These are phyloP conservation scores for Metarhizium anisopliae DNA, from an alignment of 2,329 filamentous ascomycete species.

Conservation along the genomic window DNA sequence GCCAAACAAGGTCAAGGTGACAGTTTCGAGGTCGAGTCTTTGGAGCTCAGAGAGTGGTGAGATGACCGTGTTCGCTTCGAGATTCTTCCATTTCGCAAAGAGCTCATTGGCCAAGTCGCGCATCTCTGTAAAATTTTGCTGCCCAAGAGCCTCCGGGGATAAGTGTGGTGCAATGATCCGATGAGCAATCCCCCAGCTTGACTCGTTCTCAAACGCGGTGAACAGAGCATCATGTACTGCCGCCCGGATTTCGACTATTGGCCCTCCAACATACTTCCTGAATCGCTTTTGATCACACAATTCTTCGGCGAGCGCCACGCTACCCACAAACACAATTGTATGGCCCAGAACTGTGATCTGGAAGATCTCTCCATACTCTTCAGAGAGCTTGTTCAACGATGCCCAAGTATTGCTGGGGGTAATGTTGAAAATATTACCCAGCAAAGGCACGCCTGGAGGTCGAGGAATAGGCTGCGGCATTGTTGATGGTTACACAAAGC, in stretches of 20 bases:
- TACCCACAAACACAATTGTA: conserved; percentile 35
- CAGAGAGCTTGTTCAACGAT: conserved; percentile 25
- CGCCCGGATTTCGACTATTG: conserved; percentile 42
- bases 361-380: conserved; percentile 29
- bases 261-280: conserved; percentile 44
- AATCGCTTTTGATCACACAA: conserved; percentile 45
- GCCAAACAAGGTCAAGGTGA: conserved; percentile 40
- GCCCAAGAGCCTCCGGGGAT: conserved; percentile 20
- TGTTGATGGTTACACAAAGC: neutral
- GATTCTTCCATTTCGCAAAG: conserved; percentile 36
- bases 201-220: conserved; percentile 39
- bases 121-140: conserved; percentile 35
- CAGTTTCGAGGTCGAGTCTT: conserved; percentile 42
- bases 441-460: conserved; percentile 24
- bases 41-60: conserved; percentile 40
- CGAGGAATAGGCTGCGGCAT: conserved; percentile 27
- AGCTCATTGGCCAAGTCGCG: conserved; percentile 40
- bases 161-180: conserved; percentile 42
- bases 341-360: conserved; percentile 25
- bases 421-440: conserved; percentile 28
- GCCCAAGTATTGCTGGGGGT: conserved; percentile 26
- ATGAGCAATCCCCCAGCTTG: conserved; percentile 40
- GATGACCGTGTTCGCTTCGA: conserved; percentile 26
- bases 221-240: conserved; percentile 43
- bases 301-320: conserved; percentile 37